Base-by-base conservation (phyloP, 2,329 filamentous ascomycete species). In the Fusarium sp. region DNA sequence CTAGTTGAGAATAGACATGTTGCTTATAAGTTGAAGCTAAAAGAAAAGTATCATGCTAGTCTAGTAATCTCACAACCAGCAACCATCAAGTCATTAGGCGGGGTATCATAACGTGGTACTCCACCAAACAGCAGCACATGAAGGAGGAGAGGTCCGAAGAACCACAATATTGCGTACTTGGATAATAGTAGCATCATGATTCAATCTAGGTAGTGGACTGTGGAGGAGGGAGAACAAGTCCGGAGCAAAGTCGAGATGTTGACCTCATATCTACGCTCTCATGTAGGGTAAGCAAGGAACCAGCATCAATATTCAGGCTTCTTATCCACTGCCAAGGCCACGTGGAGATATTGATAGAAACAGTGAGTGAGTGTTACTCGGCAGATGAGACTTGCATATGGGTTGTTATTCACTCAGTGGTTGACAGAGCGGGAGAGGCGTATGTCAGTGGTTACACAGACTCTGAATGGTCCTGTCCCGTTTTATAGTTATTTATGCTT, bases 321-420 rank as follows among this genome's bases (percentile, higher is more conserved):
- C 27, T 49, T 54, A 37, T 63, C 73, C 73, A 75, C 65, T 74
- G 61, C 66, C 53, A 59, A 42, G 63, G 59, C 73, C 71, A 75
- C 72, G 73, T 75, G 73, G 71, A 73, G 32, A 43, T 34, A 28
- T 20, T 14, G 25, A 34, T 32, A 55, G 48, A 41, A 32, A 53
- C 21, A 40, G n/a, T 18, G 6, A 54, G 30, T 32, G 50, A 16
- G 11, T 21, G 64, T 46, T 40, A 57, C 49, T 32, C 28, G 30
- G 20, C 43, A 57, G 37, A 50, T 51, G 43, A 56, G 41, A 30
- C 53, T 53, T 69, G 48, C 66, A 69, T 56, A 16, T 28, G 46
- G 41, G 10, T 61, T 41, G 20, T 30, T 45, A 51, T 68, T 43
- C 21, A 42, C 46, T 34, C 28, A 66, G 30, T 50, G 59, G 34